Evolutionary conservation across 768 basidiomycete species (phyloP).

Genomic region (Boletus rubescentipes): DNA sequence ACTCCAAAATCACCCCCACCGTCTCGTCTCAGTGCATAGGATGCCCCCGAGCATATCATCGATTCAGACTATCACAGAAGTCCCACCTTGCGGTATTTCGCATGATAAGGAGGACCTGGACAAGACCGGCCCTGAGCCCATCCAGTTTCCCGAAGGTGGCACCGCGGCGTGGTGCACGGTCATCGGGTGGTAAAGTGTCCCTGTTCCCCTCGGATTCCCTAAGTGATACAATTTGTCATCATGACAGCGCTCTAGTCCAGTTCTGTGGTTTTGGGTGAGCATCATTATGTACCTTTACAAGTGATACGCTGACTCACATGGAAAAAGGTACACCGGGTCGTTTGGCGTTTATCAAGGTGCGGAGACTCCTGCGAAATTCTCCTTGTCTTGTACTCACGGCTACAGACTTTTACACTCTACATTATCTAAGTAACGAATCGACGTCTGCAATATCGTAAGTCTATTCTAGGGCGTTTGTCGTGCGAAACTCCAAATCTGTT

Average conservation of each 20-base stretch:
- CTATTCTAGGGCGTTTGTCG: neutral
- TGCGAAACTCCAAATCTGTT: neutral
- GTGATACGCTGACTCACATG: neutral
- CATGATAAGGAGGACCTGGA: conserved; percentile 1
- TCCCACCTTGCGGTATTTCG: neutral
- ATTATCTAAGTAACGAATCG: conserved; percentile 34
- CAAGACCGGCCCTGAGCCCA: neutral
- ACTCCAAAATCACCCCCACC: neutral
- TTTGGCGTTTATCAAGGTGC: conserved; percentile 45
- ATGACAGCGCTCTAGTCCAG: conserved; percentile 29
- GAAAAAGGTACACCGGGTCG: conserved; percentile 32
- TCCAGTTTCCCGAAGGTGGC: conserved; percentile 31
- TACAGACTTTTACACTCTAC: conserved; percentile 39
- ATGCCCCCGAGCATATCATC: conserved; percentile 11
- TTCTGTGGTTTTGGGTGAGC: conserved; percentile 35
- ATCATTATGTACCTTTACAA: neutral
- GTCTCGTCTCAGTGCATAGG: neutral
- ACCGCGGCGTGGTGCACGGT: conserved; percentile 24
- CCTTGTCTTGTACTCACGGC: neutral
- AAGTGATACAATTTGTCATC: neutral
- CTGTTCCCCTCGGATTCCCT: neutral
- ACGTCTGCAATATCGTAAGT: conserved; percentile 39
- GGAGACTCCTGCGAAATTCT: neutral
- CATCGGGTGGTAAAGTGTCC: conserved; percentile 22
- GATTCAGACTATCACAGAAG: neutral